phyloP scores from a whole-genome alignment of 805 yeast species.

The Wickerhamiella hasegawae region DNA sequence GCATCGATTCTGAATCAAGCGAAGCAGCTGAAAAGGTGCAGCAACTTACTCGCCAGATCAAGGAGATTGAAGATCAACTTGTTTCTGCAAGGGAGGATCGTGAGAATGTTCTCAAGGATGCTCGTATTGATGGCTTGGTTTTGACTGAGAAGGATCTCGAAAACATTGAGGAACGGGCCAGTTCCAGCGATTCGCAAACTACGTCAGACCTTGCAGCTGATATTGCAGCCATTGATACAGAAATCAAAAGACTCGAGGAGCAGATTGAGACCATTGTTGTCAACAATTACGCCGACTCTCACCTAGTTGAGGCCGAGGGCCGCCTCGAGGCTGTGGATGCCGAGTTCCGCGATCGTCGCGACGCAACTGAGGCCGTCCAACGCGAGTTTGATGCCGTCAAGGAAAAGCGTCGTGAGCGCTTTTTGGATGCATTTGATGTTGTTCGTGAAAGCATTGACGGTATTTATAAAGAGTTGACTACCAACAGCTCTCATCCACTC shows the following conservation, averaged over 20 bases:
- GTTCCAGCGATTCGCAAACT: neutral
- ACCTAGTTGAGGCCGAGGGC: conserved; percentile 4
- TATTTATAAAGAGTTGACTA: conserved; percentile 76
- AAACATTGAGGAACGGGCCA: neutral
- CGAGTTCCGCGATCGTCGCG: conserved; percentile 17
- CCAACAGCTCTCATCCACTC: conserved; percentile 47
- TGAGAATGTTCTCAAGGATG: conserved; percentile 1
- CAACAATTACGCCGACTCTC: conserved; percentile 50
- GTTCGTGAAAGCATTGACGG: conserved; percentile 56
- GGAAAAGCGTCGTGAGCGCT: conserved; percentile 39
- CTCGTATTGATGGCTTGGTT: conserved; percentile 1
- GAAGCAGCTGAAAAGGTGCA: neutral
- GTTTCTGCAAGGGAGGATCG: neutral
- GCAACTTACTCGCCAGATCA: neutral
- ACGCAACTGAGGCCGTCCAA: conserved; percentile 35
- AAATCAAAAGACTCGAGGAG: neutral
- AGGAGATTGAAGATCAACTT: conserved; percentile 4
- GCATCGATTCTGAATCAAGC: neutral
- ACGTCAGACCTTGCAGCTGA: too few relatives aligned
- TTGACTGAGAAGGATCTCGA: neutral
- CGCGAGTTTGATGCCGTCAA: conserved; percentile 45
- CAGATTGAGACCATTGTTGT: conserved; percentile 36
- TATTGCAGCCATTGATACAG: neutral
- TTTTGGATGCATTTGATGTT: conserved; percentile 62
- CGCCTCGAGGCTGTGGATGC: conserved; percentile 5